Evolutionary conservation across 1,284 basidiomycete genomes (phyloP), one percentile per base, ranked within the genome.

Genomic region (Neonothopanus nambi): DNA sequence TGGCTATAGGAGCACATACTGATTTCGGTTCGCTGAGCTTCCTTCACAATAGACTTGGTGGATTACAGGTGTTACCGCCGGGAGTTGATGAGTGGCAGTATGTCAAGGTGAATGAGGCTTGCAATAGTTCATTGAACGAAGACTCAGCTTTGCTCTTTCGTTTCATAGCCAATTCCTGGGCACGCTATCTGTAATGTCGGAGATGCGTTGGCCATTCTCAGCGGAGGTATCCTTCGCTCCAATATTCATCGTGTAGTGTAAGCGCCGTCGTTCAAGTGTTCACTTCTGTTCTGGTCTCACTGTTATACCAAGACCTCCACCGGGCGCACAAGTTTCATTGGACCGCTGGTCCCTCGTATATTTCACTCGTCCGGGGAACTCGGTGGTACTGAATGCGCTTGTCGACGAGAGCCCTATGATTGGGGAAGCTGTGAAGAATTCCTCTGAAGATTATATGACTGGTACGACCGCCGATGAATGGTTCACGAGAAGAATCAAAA

Each of bases 21-120:
- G 82, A 83, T 63, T 82, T 81, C 55, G 80, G 80, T 5, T 77
- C 76, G 13, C 51, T 75, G 41, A 72, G 83, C 0, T 81, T 87
- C 67, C 68, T 88, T 45, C 83, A 86, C 65, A 89, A 89, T 64
- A 78, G 78, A 13, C 76, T 90, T 0, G 87, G 87, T 3, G 88
- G 88, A 0, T 69, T 91, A 5, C 88, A 90, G 60, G 85, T 89
- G 1, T 72, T 88, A 38, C 77, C 79, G 1, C 85, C 85, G 0
- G 82, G 81, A 2, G 70, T 77, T 9, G 74, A 80, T n/a, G 67
- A 76, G 20, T 90, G 87, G 87, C 81, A 82, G 59, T 89, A 87
- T 57, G 74, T 89, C 55, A 78, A 79, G 72, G 84, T 84, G n/a
- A 44, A 11, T 60, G 12, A 13, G 40, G 40, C 38, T 13, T 30